phyloP scores from a whole-genome alignment of 768 basidiomycete genomes.

The Dendrothele bispora region DNA sequence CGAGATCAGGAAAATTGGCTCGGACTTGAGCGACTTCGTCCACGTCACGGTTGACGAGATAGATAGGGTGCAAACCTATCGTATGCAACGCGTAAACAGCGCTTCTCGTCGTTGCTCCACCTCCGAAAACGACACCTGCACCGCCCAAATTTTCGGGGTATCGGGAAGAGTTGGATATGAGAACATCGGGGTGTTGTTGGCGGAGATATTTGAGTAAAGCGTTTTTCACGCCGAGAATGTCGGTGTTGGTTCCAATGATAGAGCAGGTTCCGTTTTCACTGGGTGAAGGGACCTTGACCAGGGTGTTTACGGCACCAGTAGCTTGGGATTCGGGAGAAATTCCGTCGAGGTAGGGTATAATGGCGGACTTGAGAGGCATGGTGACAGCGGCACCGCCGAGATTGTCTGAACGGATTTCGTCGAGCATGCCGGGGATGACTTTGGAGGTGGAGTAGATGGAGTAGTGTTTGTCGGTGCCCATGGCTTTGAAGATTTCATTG shows the following conservation, averaged over 20 bases:
- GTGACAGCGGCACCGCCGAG: slow-evolving; percentile 35
- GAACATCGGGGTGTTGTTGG: slow-evolving; percentile 19
- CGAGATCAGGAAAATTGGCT: slow-evolving; percentile 15
- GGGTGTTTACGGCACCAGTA: slow-evolving; percentile 34
- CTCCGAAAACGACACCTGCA: slow-evolving; percentile 37
- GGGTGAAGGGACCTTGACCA: slow-evolving; percentile 30
- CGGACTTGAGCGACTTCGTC: slow-evolving; percentile 24
- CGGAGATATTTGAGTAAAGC: slow-evolving; percentile 27
- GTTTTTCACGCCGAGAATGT: slow-evolving; percentile 35
- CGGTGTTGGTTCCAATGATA: slow-evolving; percentile 37
- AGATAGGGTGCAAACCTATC: slow-evolving; percentile 59
- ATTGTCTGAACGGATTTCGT: slow-evolving; percentile 19
- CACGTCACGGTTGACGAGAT: slow-evolving; percentile 29
- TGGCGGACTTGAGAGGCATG: slow-evolving; percentile 34
- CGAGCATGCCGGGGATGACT: slow-evolving; percentile 28
- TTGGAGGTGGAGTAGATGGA: slow-evolving; percentile 32
- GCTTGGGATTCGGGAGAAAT: slow-evolving; percentile 28
- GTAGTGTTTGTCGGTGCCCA: slow-evolving; percentile 24
- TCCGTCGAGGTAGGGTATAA: slow-evolving; percentile 32
- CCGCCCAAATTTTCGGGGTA: slow-evolving; percentile 12
- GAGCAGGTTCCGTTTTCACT: slow-evolving; percentile 22
- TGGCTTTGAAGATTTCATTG: slow-evolving; percentile 27
- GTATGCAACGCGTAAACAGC: slow-evolving; percentile 38
- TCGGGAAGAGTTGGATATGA: slow-evolving; percentile 20
- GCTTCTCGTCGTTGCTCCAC: slow-evolving; percentile 38